phyloP scores from a whole-genome alignment of 805 yeast species.

The Lachancea quebecensis region DNA sequence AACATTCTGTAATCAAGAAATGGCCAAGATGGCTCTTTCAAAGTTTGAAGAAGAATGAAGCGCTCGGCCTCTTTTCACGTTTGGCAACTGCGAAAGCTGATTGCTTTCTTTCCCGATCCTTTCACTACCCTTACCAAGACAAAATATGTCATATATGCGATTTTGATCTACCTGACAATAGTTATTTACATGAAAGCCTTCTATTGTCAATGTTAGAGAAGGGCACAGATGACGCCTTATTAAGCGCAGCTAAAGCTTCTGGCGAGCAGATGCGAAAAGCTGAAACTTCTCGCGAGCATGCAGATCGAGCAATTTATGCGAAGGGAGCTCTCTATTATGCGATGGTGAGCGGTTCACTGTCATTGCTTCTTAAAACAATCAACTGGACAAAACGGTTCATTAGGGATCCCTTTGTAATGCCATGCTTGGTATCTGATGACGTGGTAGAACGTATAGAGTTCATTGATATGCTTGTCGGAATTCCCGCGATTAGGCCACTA shows the following conservation, averaged over 20 bases:
- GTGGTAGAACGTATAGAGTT: background rate
- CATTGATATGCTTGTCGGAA: background rate
- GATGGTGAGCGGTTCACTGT: background rate
- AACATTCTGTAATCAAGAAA: background rate
- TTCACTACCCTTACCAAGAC: background rate
- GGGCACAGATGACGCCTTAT: background rate
- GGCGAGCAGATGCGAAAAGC: background rate
- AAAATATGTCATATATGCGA: too few species aligned
- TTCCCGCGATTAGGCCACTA: background rate
- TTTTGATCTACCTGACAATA: background rate
- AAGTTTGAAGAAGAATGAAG: background rate
- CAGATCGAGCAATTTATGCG: background rate
- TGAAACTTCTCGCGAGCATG: background rate
- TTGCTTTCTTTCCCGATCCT: background rate
- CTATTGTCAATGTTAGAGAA: background rate
- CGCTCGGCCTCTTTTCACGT: background rate
- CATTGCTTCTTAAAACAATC: background rate
- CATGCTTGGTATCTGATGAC: background rate
- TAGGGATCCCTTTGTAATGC: background rate
- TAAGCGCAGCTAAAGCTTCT: background rate
- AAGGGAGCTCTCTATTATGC: background rate
- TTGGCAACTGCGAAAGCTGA: background rate
- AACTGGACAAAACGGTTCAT: background rate
- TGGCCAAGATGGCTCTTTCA: background rate
- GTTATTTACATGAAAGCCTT: background rate